phyloP scores from a whole-genome alignment of 805 yeast genomes.

The Yamadazyma ubonensis region DNA sequence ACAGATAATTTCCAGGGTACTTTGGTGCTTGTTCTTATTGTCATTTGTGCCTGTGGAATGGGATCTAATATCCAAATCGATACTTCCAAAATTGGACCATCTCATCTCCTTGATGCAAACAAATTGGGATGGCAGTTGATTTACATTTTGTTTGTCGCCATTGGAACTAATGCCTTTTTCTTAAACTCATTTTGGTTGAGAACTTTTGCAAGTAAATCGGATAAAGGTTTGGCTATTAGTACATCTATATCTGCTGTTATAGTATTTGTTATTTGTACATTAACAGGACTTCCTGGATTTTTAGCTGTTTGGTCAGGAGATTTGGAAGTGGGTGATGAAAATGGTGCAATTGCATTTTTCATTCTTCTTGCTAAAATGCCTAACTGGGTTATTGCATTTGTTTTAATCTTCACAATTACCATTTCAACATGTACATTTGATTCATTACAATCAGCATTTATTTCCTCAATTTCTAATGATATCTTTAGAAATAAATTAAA shows the following conservation, averaged over 20 bases:
- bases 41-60: slow-evolving; percentile 76
- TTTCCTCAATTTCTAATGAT: slow-evolving; percentile 87
- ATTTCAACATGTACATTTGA: slow-evolving; percentile 89
- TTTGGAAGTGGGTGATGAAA: slow-evolving; percentile 48
- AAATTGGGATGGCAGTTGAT: slow-evolving; percentile 86
- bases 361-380: slow-evolving; percentile 71
- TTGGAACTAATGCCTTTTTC: slow-evolving; percentile 86
- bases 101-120: slow-evolving; percentile 63
- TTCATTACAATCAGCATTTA: slow-evolving; percentile 83
- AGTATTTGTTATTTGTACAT: slow-evolving; percentile 58
- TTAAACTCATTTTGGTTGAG: slow-evolving; percentile 93
- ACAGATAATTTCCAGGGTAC: slow-evolving; percentile 87
- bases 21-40: slow-evolving; percentile 61
- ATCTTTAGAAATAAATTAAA: slow-evolving; percentile 78
- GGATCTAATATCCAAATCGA: slow-evolving; percentile 72
- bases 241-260: slow-evolving; percentile 72
- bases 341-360: slow-evolving; percentile 71
- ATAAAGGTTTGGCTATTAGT: slow-evolving; percentile 73
- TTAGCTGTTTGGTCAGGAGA: slow-evolving; percentile 90
- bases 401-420: slow-evolving; percentile 68
- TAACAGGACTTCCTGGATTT: slow-evolving; percentile 81
- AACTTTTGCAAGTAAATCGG: slow-evolving; percentile 82
- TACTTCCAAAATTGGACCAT: slow-evolving; percentile 57
- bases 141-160: slow-evolving; percentile 81
- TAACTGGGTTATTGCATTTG: slow-evolving; percentile 81